Percentiles rank a stretch among this genome's conserved stretches.
Conservation (phyloP, 140 eudicot species). For the Cichorium intybus region DNA sequence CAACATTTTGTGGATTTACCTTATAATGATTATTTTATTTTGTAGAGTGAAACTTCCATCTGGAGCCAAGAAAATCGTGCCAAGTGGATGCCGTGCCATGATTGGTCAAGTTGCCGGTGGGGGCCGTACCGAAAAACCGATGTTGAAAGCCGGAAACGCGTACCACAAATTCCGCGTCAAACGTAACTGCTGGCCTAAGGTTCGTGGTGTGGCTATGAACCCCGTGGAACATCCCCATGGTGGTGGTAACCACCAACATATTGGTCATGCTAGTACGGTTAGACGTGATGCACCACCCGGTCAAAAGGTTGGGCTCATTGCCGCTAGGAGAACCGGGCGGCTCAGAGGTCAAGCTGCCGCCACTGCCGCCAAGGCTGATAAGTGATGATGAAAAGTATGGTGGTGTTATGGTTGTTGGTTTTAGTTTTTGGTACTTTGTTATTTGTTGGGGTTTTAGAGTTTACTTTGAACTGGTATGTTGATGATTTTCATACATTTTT, state of each 20-base stretch:
- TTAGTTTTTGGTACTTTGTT: slow-evolving; percentile 20
- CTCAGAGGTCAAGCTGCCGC: slow-evolving; percentile 94
- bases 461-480: slow-evolving; percentile 15
- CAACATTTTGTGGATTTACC: no score
- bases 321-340: slow-evolving; percentile 91
- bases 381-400: slow-evolving; percentile 30
- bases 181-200: slow-evolving; percentile 96
- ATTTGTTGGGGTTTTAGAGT: slow-evolving; percentile 16
- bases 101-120: slow-evolving; percentile 95
- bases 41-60: slow-evolving; percentile 80
- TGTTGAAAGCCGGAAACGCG: slow-evolving; percentile 83
- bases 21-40: no score
- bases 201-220: slow-evolving; percentile 98
- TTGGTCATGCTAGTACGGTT: slow-evolving; percentile 93
- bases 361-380: slow-evolving; percentile 64
- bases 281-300: slow-evolving; percentile 95
- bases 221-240: slow-evolving; percentile 99
- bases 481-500: slow-evolving; percentile 18
- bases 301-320: slow-evolving; percentile 90
- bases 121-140: slow-evolving; percentile 83
- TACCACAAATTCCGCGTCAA: slow-evolving; percentile 85
- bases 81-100: slow-evolving; percentile 88
- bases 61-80: slow-evolving; percentile 85
- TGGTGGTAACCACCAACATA: slow-evolving; percentile 99
- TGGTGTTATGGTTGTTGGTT: slow-evolving; percentile 10